Base-by-base conservation (phyloP, 352 stramenopile species). In the Phytophthora rubi region DNA sequence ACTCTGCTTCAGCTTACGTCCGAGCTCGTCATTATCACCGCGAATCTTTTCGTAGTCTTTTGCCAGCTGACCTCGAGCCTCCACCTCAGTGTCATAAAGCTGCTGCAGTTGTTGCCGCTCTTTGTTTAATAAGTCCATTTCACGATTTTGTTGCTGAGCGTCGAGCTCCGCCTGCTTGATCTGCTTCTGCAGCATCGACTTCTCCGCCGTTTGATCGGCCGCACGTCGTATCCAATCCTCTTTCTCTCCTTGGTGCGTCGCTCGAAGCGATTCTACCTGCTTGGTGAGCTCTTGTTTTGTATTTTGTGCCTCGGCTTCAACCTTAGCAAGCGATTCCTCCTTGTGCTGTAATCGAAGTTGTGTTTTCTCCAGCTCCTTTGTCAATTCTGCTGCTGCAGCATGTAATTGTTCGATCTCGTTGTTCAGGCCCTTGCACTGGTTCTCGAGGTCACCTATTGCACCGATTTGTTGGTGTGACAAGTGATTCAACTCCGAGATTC, bases 141-240 rank as follows among this genome's bases (percentile, higher is more conserved):
- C 73, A 4, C 74, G 71, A 21, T 67, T 4, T 8, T 74, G 65
- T 9, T 80, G 65, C 56, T 77, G 76, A 33, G 52, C 54, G 28
- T 70, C 37, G 33, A 73, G 65, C 16, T 77, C 68, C n/a, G 58
- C 47, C 13, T 77, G 71, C 65, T 88, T 89, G 23, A 93, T 59
- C 12, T 85, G 75, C 30, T 83, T 88, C 33, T 90, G 83, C 0
- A 88, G 33, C 7, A 77, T 68, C 18, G 79, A 71, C 53, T 84
- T 87, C 42, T 92, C 83, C 2, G 85, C 80, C 4, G 81, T 79
- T 51, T 89, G 81, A 21, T 93, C 86, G 4, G 83, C 85, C 26
- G 88, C 62, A 15, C 81, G 81, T 39, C 83, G 73, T 53, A 93
- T 93, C 82, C 79, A 91, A 21, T 75, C 62, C 59, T 92, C 88